These are phyloP conservation scores for Fraxinus cuspidata DNA, from an alignment of 257 asterid species.

Conservation along the genomic window DNA sequence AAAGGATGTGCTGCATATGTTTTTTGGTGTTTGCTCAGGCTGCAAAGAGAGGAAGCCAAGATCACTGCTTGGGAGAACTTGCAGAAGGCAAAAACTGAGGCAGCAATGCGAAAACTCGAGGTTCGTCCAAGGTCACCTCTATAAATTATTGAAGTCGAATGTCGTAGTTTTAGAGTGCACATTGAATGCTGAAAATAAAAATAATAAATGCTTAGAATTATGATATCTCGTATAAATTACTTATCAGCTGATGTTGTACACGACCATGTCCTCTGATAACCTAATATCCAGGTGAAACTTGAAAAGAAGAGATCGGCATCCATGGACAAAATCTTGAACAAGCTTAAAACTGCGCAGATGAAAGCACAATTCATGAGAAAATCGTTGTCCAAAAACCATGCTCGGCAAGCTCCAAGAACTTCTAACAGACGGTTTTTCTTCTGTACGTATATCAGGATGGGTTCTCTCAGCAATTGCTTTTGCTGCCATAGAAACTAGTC, in stretches of 20 bases:
- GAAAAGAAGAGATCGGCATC: constrained; percentile 71
- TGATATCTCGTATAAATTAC: no score
- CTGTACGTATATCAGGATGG: constrained; percentile 33
- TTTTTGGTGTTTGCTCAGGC: constrained; percentile 37
- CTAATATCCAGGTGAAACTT: constrained; percentile 57
- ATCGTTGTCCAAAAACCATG: constrained; percentile 33
- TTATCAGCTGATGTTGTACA: neutral
- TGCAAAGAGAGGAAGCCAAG: constrained; percentile 72
- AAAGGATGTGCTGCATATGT: neutral
- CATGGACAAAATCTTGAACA: constrained; percentile 67
- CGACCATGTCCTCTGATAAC: neutral
- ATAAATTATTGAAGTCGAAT: neutral
- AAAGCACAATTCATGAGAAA: constrained; percentile 69
- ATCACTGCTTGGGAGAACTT: constrained; percentile 86
- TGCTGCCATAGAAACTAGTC: constrained; percentile 30
- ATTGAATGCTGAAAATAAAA: no score
- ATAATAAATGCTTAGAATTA: no score
- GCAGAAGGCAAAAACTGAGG: constrained; percentile 93
- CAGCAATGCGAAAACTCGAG: constrained; percentile 77
- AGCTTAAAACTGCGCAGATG: constrained; percentile 51
- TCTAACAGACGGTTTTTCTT: constrained; percentile 27
- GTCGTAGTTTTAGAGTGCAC: neutral
- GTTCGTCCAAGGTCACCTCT: constrained; percentile 21
- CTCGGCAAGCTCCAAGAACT: constrained; percentile 25
- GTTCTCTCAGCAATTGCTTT: constrained; percentile 44